Base-by-base conservation (phyloP, 257 asterid genomes). In the Capsicum baccatum region DNA sequence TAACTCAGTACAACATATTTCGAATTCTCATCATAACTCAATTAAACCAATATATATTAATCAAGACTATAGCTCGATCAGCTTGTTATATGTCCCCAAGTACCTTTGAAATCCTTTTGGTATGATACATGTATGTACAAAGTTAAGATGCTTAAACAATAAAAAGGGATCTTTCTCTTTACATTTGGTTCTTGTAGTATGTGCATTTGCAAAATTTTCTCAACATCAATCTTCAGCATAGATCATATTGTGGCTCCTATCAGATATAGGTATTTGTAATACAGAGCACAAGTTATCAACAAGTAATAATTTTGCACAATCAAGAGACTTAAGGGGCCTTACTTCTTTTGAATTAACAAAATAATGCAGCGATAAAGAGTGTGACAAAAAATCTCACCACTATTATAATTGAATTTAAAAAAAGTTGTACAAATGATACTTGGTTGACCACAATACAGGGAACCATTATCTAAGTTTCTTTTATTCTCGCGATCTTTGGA, bases 401-500 rank as follows among this genome's bases (percentile, higher is more conserved):
- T 76, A 48, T 74, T 48, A 50, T 76, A 13, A 9, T 76, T 54
- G 26, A 76, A 76, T 33, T 52, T 9, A 26, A 21, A 47, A 73
- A 48, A 19, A 21, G 9, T 54, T 76, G 81, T 54, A 52, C 48
- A 76, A 54, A 13, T 4, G 81, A 76, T 54, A 14, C 81, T 76
- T 76, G 26, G 81, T 76, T 66, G 47, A 76, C 63, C 80, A 55
- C 59, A 62, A 35, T 63, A 50, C 71, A 37, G 37, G 44, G 48
- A 59, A 79, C 85, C 17, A 62, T 58, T 21, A 42, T 84, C 86
- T 68, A 8, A 57, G 79, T 33, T 26, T 52, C 48, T 63, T 78
- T 90, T 89, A 91, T 83, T 91, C 96, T 17, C 98, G 95, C 9
- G 48, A 35, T 89, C 84, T 93, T 86, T 95, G 98, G 85, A 96